Evolutionary conservation across 2,329 filamentous ascomycete genomes (phyloP).

Genomic region (Plenodomus lindquistii): DNA sequence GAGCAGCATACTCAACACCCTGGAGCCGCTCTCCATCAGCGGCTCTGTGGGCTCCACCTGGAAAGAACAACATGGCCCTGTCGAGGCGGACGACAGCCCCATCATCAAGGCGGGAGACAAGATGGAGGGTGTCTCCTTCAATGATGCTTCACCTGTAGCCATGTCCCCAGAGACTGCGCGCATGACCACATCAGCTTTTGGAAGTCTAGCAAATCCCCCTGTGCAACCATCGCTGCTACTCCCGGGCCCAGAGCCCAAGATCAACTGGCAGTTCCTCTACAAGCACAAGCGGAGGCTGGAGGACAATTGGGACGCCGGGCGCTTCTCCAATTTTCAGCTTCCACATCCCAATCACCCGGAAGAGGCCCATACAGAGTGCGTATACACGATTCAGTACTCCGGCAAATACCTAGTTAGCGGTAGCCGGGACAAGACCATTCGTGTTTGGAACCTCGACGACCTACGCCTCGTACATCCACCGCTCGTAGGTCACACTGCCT

Average conservation of each 20-base stretch:
- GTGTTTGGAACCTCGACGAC: constrained; percentile 87
- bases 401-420: constrained; percentile 88
- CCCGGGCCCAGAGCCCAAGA: constrained; percentile 55
- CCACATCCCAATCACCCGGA: constrained; percentile 79
- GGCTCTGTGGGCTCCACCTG: constrained; percentile 36
- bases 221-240: constrained; percentile 40
- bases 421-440: constrained; percentile 83
- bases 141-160: constrained; percentile 19
- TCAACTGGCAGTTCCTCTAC: constrained; percentile 95
- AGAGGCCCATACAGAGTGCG: constrained; percentile 88
- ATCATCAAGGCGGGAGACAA: constrained; percentile 32
- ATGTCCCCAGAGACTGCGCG: constrained; percentile 19
- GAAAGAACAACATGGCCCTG: constrained; percentile 53
- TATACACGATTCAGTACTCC: constrained; percentile 92
- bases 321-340: constrained; percentile 83
- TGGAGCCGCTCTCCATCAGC: constrained; percentile 24
- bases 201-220: constrained; percentile 14
- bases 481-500: constrained; percentile 76
- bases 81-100: constrained; percentile 51
- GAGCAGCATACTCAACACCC: constrained; percentile 22
- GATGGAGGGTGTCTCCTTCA: constrained; percentile 45
- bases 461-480: constrained; percentile 76
- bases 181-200: constrained; percentile 12
- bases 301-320: constrained; percentile 86
- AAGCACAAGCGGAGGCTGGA: constrained; percentile 83